Conservation (phyloP, 2,329 filamentous ascomycete species). For the Hirsutella minnesotensis region DNA sequence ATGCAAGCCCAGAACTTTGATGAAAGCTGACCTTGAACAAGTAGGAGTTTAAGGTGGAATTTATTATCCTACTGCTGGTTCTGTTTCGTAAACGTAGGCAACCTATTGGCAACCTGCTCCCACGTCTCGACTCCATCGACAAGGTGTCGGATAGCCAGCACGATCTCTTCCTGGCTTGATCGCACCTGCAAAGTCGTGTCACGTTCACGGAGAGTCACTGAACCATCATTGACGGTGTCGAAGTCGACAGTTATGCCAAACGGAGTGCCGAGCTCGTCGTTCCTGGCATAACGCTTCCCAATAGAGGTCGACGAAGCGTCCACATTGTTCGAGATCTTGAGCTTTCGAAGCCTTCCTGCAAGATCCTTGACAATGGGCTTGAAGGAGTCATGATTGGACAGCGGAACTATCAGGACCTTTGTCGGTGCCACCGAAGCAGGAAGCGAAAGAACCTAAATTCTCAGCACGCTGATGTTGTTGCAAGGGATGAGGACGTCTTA, state of each 20-base stretch:
- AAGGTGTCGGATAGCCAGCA: conserved; percentile 55
- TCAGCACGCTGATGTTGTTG: too few relatives aligned
- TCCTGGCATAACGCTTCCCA: conserved; percentile 87
- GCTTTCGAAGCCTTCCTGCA: conserved; percentile 60
- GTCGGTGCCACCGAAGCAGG: conserved; percentile 69
- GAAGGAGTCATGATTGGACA: conserved; percentile 73
- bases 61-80: too few relatives aligned
- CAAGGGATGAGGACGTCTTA: conserved; percentile 35
- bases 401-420: conserved; percentile 83
- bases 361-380: conserved; percentile 60
- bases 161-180: conserved; percentile 66
- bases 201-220: conserved; percentile 78
- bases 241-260: conserved; percentile 93
- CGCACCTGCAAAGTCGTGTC: conserved; percentile 88
- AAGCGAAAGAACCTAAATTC: conserved; percentile 36
- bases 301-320: conserved; percentile 88
- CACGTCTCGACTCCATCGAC: conserved; percentile 18
- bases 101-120: neutral
- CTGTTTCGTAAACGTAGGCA: neutral
- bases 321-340: conserved; percentile 71
- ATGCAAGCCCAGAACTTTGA: too few relatives aligned
- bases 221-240: conserved; percentile 80
- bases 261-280: conserved; percentile 91
- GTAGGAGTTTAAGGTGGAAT: too few relatives aligned
- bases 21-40: too few relatives aligned